Evolutionary conservation across 1,139 yeast genomes (phyloP).

Genomic region (Yamadazyma sp.): DNA sequence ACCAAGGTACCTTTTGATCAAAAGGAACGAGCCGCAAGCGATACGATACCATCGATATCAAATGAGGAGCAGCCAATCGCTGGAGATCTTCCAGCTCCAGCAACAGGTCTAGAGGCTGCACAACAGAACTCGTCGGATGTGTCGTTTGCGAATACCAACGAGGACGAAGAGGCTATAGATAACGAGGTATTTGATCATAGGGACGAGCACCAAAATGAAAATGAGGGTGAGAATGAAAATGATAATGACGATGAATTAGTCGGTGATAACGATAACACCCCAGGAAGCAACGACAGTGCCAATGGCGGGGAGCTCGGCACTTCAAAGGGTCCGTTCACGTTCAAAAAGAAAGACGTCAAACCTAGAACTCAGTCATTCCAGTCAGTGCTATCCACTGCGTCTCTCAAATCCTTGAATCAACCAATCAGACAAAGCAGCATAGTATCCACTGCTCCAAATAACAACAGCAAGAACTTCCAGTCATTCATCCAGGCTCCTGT

Average conservation of each 20-base stretch:
- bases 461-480: slow-evolving; percentile 39
- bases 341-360: slow-evolving; percentile 54
- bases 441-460: slow-evolving; percentile 13
- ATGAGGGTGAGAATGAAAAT: neutral
- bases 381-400: slow-evolving; percentile 62
- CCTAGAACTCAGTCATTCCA: slow-evolving; percentile 63
- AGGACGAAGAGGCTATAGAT: neutral
- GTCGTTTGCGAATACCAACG: neutral
- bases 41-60: neutral
- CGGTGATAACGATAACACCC: neutral
- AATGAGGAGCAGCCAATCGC: neutral
- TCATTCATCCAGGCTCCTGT: slow-evolving; percentile 52
- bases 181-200: neutral
- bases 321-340: slow-evolving; percentile 16
- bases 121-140: no score
- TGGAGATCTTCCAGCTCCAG: no score
- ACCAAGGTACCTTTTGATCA: slow-evolving; percentile 3
- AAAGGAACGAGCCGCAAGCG: neutral
- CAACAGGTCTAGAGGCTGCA: no score
- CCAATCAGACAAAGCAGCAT: slow-evolving; percentile 27
- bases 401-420: slow-evolving; percentile 49
- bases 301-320: neutral
- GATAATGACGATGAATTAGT: no score
- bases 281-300: neutral
- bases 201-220: neutral